Evolutionary conservation across 192 early-diverging fungal species (phyloP), one percentile per base, ranked within the genome.

Genomic region (Haplosporangium gracile): DNA sequence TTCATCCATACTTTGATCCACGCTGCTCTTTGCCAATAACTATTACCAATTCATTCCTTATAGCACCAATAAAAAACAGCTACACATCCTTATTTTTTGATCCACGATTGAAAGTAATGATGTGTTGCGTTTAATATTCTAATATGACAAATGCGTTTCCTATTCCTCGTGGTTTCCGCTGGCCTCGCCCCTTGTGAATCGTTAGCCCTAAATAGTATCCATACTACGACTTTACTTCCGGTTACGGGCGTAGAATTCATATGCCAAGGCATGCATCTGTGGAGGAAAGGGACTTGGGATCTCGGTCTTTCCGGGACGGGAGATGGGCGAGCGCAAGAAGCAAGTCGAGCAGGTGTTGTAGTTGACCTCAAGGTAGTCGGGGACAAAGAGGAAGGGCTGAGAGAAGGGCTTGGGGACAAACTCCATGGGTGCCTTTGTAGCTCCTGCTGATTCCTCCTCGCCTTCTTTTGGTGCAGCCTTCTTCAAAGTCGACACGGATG

Each of bases 321-420:
- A 96, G 65, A 98, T 92, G 20, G 98, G 98, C 38, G 95, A 89
- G 73, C 97, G 95, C 65, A 99, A 88, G 82, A 97, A 97, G 65
- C 97, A 93, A 2, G 93, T 91, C 42, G 95, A 96, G 93, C 97
- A 98, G 10, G 95, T 97, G 87, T 95, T 95, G 91, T 97, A 99
- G 91, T 97, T 95, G 70, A 99, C 97, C 90, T 99, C 98, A 38
- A 99, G 94, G 88, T 99, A 99, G 70, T 97, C 94, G 11, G 98
- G 98, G 26, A 98, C 92, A 85, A 98, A 99, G 93, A 99, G 95
- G 92, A 95, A 98, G 16, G 98, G 97, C 83, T 96, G 95, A 87
- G 94, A 93, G 87, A 95, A 99, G 22, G 93, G 92, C 42, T 88
- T 91, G 18, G 94, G 91, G n/a, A 82, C 88, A 82, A 95, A 96